phyloP scores from a whole-genome alignment of 345 rosid genomes.

The Pelargonium nanum region DNA sequence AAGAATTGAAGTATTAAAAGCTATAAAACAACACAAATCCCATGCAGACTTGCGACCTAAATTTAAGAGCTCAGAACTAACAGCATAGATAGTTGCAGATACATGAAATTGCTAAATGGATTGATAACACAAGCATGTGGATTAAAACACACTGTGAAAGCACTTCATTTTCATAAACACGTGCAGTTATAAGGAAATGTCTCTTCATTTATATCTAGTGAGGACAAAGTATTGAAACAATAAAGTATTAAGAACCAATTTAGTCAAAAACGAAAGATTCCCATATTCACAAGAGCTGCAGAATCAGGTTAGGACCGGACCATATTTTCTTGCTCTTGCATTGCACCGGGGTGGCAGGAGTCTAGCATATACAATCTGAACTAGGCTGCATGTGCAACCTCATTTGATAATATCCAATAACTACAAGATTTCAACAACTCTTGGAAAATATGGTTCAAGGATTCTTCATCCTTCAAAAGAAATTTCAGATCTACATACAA shows the following conservation, averaged over 20 bases:
- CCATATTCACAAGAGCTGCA: neutral
- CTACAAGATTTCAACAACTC: too few relatives aligned
- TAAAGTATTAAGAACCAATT: neutral
- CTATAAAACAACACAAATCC: neutral
- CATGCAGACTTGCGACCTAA: slow-evolving; percentile 1
- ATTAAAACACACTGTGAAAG: too few relatives aligned
- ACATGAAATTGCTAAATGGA: neutral
- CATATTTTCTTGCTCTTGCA: neutral
- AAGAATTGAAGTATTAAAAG: slow-evolving; percentile 8
- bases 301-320: neutral
- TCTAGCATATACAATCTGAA: too few relatives aligned
- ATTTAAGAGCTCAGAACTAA: neutral
- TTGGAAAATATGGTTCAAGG: too few relatives aligned
- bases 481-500: too few relatives aligned
- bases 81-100: neutral
- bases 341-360: too few relatives aligned
- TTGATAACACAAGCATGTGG: too few relatives aligned
- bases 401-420: too few relatives aligned
- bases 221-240: neutral
- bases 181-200: too few relatives aligned
- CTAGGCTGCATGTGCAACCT: too few relatives aligned
- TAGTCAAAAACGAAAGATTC: neutral
- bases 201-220: neutral
- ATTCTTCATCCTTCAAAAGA: too few relatives aligned
- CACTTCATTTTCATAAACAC: too few relatives aligned